Conservation (phyloP, 2,329 filamentous ascomycete species). For the Lasiodiplodia sp. region DNA sequence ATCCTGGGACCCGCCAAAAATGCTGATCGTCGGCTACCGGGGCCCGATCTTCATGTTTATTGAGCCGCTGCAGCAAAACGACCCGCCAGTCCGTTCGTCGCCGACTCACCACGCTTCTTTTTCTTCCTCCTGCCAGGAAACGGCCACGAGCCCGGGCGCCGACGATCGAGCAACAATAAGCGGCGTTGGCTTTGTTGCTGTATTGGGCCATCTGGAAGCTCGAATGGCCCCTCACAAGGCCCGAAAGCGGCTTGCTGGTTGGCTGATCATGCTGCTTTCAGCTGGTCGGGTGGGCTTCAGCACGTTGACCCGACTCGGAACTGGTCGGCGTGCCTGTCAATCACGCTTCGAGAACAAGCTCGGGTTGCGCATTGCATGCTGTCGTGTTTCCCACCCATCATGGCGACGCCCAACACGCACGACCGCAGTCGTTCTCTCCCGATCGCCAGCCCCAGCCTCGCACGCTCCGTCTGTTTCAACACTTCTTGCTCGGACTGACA, state of each 20-base stretch:
- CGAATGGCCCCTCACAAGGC: conserved; percentile 16
- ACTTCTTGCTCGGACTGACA: not conserved
- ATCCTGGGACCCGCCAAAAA: conserved; percentile 10
- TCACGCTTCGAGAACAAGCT: conserved; percentile 12
- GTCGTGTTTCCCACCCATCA: conserved; percentile 1
- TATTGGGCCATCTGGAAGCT: not conserved
- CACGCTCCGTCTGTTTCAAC: not conserved
- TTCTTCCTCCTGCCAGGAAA: not conserved
- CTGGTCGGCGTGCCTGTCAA: conserved; percentile 23
- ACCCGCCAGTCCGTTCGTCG: not conserved
- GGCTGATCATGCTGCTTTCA: conserved; percentile 26
- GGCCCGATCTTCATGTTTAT: not conserved
- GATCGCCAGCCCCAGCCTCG: not conserved
- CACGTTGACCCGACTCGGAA: conserved; percentile 2
- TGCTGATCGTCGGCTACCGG: conserved; percentile 19
- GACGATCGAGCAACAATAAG: not conserved
- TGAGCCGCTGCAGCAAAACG: conserved; percentile 1
- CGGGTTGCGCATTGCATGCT: not conserved
- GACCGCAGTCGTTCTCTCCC: not conserved
- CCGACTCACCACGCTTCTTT: no score
- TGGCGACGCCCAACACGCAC: not conserved
- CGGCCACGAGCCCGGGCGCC: not conserved
- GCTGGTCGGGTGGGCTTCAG: not conserved
- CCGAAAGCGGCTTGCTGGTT: conserved; percentile 18
- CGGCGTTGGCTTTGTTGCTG: not conserved